Conservation (phyloP, 1,284 basidiomycete genomes). For the Tilletia caries region DNA sequence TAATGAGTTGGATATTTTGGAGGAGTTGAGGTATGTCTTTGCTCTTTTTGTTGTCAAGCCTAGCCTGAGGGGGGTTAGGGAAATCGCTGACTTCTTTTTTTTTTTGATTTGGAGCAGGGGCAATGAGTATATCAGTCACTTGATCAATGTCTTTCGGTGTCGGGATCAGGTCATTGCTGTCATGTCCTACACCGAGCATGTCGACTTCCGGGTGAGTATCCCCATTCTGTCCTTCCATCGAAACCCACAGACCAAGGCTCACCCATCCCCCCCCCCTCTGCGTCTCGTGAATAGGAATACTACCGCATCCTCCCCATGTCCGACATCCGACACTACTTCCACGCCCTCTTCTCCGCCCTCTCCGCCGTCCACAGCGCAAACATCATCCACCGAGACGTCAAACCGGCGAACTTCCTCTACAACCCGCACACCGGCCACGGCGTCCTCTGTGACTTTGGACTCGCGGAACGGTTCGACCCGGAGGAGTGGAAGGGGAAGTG, state of each 20-base stretch:
- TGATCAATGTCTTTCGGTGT: slow-evolving; percentile 89
- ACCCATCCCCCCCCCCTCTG: too few relatives aligned
- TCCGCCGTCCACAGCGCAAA: slow-evolving; percentile 81
- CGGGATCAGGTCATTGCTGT: slow-evolving; percentile 89
- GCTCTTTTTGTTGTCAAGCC: neutral
- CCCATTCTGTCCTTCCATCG: neutral
- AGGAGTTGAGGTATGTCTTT: slow-evolving; percentile 60
- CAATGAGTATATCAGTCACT: slow-evolving; percentile 58
- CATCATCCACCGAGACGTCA: slow-evolving; percentile 95
- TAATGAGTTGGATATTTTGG: slow-evolving; percentile 92
- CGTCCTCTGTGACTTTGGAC: slow-evolving; percentile 89
- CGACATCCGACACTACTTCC: slow-evolving; percentile 80
- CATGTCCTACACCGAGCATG: slow-evolving; percentile 88
- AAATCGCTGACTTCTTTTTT: too few relatives aligned
- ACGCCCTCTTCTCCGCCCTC: slow-evolving; percentile 83
- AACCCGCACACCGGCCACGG: slow-evolving; percentile 80
- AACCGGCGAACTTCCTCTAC: slow-evolving; percentile 96
- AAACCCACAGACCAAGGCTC: too few relatives aligned
- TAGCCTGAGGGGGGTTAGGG: too few relatives aligned
- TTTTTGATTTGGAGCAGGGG: too few relatives aligned
- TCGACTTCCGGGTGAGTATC: slow-evolving; percentile 78
- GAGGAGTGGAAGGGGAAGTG: slow-evolving; percentile 50
- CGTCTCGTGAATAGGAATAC: slow-evolving; percentile 62
- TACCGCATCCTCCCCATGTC: slow-evolving; percentile 68
- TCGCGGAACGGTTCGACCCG: slow-evolving; percentile 56